Percentiles rank a stretch among this genome's conserved stretches.
Evolutionary conservation across 495 filamentous ascomycete species (phyloP).

Genomic region (Letharia columbiana): DNA sequence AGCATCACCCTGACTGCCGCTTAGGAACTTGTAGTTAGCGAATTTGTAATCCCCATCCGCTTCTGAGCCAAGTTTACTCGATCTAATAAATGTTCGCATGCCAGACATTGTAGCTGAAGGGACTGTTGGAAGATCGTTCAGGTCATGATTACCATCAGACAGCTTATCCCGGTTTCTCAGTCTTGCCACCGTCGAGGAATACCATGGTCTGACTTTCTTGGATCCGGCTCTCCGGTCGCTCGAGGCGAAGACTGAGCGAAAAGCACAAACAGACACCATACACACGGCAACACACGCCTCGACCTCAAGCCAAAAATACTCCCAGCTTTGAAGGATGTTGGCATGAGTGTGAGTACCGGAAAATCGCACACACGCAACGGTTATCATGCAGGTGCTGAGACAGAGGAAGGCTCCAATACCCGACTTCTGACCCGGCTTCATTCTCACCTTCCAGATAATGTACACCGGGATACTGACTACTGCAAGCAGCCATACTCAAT

Average conservation of each 20-base stretch:
- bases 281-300: constrained; percentile 3
- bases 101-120: constrained; percentile 8
- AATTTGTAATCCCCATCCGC: too few species aligned
- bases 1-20: too few species aligned
- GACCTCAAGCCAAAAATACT: constrained; percentile 4
- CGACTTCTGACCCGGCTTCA: too few species aligned
- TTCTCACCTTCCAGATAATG: background rate
- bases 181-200: constrained; percentile 5
- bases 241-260: constrained; percentile 3
- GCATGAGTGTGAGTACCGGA: background rate
- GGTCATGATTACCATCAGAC: background rate
- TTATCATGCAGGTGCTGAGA: too few species aligned
- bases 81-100: background rate
- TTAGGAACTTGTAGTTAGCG: too few species aligned
- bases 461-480: background rate
- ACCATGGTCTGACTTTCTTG: constrained; percentile 1
- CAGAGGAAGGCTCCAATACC: too few species aligned
- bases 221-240: background rate
- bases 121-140: background rate
- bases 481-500: background rate
- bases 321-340: background rate
- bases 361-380: background rate
- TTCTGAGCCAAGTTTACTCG: too few species aligned
- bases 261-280: constrained; percentile 3
- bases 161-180: background rate